Percentiles rank a stretch among this genome's conserved stretches.
phyloP scores from a whole-genome alignment of 2,329 filamentous ascomycete genomes.

The Monosporascus sp. region DNA sequence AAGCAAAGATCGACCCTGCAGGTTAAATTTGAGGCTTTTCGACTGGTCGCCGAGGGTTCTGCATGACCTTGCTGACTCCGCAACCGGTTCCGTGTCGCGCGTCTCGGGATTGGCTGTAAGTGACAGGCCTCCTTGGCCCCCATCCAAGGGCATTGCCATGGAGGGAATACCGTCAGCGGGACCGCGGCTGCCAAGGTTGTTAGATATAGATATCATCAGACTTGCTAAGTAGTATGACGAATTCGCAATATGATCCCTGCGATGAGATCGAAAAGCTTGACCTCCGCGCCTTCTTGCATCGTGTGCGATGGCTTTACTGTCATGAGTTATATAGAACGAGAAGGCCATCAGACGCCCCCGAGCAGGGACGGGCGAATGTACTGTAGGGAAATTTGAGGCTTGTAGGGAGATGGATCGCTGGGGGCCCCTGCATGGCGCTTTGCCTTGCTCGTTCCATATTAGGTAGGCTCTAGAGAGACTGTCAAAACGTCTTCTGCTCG shows the following conservation, averaged over 20 bases:
- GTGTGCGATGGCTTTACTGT: no score
- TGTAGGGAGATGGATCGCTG: no score
- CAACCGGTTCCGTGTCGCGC: conserved; percentile 5
- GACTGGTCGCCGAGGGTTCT: conserved; percentile 12
- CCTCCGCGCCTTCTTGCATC: no score
- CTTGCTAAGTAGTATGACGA: not conserved
- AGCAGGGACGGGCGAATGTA: no score
- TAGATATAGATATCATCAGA: not conserved
- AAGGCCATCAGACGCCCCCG: no score
- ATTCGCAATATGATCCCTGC: not conserved
- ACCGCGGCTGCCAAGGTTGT: not conserved
- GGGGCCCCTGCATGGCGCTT: no score
- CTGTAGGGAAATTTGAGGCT: no score
- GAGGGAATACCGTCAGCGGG: not conserved
- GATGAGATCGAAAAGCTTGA: not conserved
- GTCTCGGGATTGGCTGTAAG: not conserved
- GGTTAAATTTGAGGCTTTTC: conserved; percentile 12
- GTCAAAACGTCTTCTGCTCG: no score
- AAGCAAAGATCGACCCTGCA: conserved; percentile 14
- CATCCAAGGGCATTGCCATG: not conserved
- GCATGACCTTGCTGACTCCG: conserved; percentile 20
- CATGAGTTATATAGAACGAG: no score
- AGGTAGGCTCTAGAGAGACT: no score
- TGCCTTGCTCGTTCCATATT: no score
- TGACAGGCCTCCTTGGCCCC: not conserved